A percentile compares a stretch with the other conserved stretches of the same genome.
phyloP scores from a whole-genome alignment of 306 rosid species.

The Rosa multiflora region DNA sequence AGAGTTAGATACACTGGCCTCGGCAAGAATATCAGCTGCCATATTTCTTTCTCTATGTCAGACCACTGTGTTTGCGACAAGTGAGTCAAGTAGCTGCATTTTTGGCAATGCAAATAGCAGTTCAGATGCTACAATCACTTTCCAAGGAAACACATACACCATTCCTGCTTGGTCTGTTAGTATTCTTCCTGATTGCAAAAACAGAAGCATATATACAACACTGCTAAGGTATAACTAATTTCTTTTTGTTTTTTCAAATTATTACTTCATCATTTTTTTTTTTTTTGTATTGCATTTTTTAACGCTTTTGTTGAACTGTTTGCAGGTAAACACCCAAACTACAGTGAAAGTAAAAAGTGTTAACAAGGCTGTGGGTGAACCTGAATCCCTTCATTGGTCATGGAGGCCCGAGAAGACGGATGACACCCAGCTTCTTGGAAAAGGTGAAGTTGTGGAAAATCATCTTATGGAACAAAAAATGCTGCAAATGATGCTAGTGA shows the following conservation, averaged over 20 bases:
- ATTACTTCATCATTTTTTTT: not conserved
- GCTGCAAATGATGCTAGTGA: slow-evolving; percentile 47
- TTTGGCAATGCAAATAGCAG: slow-evolving; percentile 42
- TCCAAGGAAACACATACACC: slow-evolving; percentile 18
- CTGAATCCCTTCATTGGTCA: slow-evolving; percentile 39
- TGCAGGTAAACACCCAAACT: slow-evolving; percentile 58
- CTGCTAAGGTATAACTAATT: slow-evolving; percentile 35
- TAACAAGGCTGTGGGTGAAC: slow-evolving; percentile 39
- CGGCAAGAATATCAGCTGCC: no score
- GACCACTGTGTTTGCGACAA: slow-evolving; percentile 44
- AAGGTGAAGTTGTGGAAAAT: slow-evolving; percentile 18
- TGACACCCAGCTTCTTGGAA: slow-evolving; percentile 21
- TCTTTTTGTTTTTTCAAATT: not conserved
- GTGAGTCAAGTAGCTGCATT: slow-evolving; percentile 42
- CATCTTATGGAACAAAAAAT: slow-evolving; percentile 43
- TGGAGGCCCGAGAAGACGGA: slow-evolving; percentile 54
- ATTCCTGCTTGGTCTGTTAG: slow-evolving; percentile 70
- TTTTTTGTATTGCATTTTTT: not conserved
- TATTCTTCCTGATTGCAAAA: slow-evolving; percentile 50
- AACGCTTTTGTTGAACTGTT: not conserved
- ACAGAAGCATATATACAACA: slow-evolving; percentile 51
- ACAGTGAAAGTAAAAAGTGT: slow-evolving; percentile 37
- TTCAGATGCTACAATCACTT: slow-evolving; percentile 42
- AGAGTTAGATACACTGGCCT: no score
- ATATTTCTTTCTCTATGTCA: not conserved